These are phyloP conservation scores for Magnusiomyces suaveolens DNA, from an alignment of 1,139 yeast genomes.

Conservation along the genomic window DNA sequence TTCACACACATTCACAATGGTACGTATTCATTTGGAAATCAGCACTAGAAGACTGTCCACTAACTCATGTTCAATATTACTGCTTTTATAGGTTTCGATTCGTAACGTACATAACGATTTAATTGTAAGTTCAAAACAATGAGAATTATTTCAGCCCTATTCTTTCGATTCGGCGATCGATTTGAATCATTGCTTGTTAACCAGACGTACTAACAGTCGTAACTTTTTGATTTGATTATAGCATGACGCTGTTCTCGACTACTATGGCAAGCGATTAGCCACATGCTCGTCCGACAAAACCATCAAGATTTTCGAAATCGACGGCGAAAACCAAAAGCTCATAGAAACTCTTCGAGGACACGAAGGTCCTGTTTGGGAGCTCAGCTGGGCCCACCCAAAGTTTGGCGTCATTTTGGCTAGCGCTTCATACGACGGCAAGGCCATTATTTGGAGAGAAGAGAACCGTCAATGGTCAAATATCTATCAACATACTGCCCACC, in stretches of 20 bases:
- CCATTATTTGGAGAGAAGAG: constrained; percentile 90
- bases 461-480: constrained; percentile 81
- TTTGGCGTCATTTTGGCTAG: constrained; percentile 92
- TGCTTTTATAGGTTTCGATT: constrained; percentile 26
- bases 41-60: no score
- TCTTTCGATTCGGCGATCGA: not conserved
- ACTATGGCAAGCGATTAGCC: constrained; percentile 90
- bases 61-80: not conserved
- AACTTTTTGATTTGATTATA: constrained; percentile 10
- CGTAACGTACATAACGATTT: constrained; percentile 48
- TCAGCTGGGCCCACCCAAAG: constrained; percentile 98
- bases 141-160: not conserved
- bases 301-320: constrained; percentile 84
- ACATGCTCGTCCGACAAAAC: constrained; percentile 94
- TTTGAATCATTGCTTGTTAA: not conserved
- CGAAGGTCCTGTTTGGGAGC: constrained; percentile 99
- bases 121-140: constrained; percentile 38
- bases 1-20: not conserved
- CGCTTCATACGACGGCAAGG: constrained; percentile 92
- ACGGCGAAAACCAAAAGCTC: constrained; percentile 61
- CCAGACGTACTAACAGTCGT: not conserved
- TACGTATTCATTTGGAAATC: not conserved
- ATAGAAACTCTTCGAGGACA: constrained; percentile 79
- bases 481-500: constrained; percentile 84
- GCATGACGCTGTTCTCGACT: constrained; percentile 94